Evolutionary conservation across 73 alveolate species (phyloP).

Genomic region (Urostyla sp.): DNA sequence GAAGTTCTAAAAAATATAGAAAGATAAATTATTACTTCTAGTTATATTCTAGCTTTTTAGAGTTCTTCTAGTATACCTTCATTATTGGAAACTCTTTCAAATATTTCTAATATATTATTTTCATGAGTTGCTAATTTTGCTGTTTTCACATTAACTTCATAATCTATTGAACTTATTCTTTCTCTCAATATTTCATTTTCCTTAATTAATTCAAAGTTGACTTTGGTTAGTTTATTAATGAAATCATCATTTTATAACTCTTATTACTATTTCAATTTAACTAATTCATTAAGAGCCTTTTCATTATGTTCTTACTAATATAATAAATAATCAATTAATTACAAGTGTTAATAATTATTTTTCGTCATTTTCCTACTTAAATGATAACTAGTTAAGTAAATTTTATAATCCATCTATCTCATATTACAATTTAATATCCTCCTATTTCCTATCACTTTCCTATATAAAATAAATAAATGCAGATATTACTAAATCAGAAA

Average conservation of each 20-base stretch:
- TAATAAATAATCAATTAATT: background rate
- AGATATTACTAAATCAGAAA: background rate
- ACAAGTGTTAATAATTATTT: background rate
- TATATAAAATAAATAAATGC: background rate
- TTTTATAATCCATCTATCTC: background rate
- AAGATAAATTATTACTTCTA: too few relatives aligned
- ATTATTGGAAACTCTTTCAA: background rate
- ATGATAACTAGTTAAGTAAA: background rate
- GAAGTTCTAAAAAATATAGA: too few relatives aligned
- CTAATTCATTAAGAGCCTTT: conserved; percentile 8
- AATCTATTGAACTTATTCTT: background rate
- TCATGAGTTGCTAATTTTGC: background rate
- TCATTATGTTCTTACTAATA: background rate
- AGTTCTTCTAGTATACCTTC: background rate
- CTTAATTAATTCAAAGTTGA: background rate
- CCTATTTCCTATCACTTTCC: background rate
- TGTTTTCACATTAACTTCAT: background rate
- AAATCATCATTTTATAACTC: background rate
- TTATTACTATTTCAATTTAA: background rate
- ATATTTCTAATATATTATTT: background rate
- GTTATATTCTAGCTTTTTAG: background rate
- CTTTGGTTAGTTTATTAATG: background rate
- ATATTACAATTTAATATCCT: background rate
- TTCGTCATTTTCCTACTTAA: conserved; percentile 1
- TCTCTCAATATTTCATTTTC: conserved; percentile 27